Conservation (phyloP, 371 early-diverging fungal genomes). For the Actinomucor elegans region DNA sequence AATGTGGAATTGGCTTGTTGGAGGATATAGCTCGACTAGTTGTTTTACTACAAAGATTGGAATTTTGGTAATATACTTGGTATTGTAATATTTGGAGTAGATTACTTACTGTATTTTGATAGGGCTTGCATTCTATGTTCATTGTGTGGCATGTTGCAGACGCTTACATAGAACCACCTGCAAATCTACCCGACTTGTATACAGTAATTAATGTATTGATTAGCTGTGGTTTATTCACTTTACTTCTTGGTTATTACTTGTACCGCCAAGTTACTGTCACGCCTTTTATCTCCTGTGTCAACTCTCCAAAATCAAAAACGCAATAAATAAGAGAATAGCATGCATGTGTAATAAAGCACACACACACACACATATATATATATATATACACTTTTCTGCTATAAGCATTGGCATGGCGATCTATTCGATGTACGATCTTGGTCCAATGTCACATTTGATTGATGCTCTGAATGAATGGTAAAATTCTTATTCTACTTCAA, state of each 20-base stretch:
- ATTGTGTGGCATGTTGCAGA: constrained; percentile 63
- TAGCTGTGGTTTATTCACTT: constrained; percentile 64
- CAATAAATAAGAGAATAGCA: constrained; percentile 10
- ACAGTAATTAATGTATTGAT: constrained; percentile 76
- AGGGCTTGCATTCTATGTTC: constrained; percentile 54
- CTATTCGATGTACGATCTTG: too few species aligned
- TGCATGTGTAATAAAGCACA: too few species aligned
- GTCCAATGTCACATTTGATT: too few species aligned
- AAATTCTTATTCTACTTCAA: too few species aligned
- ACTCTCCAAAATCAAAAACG: not conserved
- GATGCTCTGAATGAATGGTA: too few species aligned
- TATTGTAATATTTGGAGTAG: not conserved
- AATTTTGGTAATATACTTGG: constrained; percentile 7
- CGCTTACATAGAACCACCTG: constrained; percentile 59
- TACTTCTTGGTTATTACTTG: constrained; percentile 62
- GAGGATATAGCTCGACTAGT: constrained; percentile 17
- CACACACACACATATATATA: too few species aligned
- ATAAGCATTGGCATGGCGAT: too few species aligned
- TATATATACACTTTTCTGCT: too few species aligned
- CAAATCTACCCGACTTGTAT: constrained; percentile 76
- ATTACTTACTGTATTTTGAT: not conserved
- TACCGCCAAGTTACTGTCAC: constrained; percentile 55
- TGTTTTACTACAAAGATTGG: constrained; percentile 6
- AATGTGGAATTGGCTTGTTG: constrained; percentile 73
- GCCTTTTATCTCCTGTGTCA: not conserved